Evolutionary conservation across 1,139 yeast genomes (phyloP), one percentile per base, ranked within the genome.

Genomic region (Hyphopichia burtonii): DNA sequence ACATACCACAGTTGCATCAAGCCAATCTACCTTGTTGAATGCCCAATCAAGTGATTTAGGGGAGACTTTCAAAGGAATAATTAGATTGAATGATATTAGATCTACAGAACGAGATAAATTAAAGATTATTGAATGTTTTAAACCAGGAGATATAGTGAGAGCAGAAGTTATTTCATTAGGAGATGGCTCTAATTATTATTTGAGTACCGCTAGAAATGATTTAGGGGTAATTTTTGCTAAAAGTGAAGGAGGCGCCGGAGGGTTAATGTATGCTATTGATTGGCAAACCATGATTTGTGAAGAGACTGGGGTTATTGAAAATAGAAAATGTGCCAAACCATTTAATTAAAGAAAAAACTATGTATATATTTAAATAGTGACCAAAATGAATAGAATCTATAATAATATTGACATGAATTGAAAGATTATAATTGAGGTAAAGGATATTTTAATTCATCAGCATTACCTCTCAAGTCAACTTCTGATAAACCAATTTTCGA

Each of bases 231-330:
- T 94, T 1, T 87, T 91, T 61, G 98, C 99, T 9, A 82, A 75
- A 52, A 73, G 80, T 38, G 75, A 73, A 45, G 78, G 76, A 40
- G 86, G 90, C 10, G 79, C 84, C 9, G 97, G 96, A 1, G 82
- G 79, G 39, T 68, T 84, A 46, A 83, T 94, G 93, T 86, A 83
- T 54, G 96, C 99, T 3, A 65, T 90, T 31, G 98, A 93, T 65
- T 94, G 99, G 98, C 91, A 90, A 63, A 86, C 90, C 10, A 93
- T 94, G 98, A 76, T 86, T 38, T 82, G 88, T 49, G 82, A 83
- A 4, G 70, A 66, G 34, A 81, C 90, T 3, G 97, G 97, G 1
- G 77, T 75, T 17, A 65, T 81, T 20, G 98, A 91, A 57, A 72
- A 73, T 54, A 76, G 99, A 45, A 94, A 94, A 62, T 89, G 96